Evolutionary conservation across 192 early-diverging fungal genomes (phyloP), one percentile per base, ranked within the genome.

Genomic region (Phlyctochytrium bullatum): DNA sequence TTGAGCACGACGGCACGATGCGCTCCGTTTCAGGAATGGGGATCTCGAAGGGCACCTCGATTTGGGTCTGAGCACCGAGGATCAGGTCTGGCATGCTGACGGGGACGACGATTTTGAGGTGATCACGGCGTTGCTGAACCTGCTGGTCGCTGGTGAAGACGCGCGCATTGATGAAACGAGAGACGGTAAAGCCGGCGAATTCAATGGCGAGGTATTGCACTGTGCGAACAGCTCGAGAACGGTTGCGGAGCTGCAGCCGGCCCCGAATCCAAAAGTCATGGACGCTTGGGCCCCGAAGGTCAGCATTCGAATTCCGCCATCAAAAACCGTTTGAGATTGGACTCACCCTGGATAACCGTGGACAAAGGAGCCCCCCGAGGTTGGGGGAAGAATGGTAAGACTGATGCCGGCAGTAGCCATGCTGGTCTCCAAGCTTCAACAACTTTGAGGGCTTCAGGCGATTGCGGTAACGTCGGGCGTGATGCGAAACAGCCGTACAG

Each of bases 1-100:
- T 20, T 14, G 40, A 14, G 20, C 40, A 47, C 6, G 10, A 14
- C 20, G 40, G 40, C 6, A 47, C 40, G 20, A 47, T 47, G 10
- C 40, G 6, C 20, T 47, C 40, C 6, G 40, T 47, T 47, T 47
- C 40, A 47, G 40, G 40, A 6, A 47, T 20, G 10, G 20, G 20
- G 40, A 47, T 47, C 40, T 47, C 40, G 40, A 47, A 47, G 40
- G 40, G 40, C 40, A 47, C 40, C 40, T 47, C 40, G 20, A 47
- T 14, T 20, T 47, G 6, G 6, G 10, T 20, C 10, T 47, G 40
- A 47, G 40, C 10, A 47, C 40, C 40, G 40, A 47, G 10, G 40
- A 47, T 20, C 10, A 14, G 40, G 40, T 47, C 40, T 47, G 40
- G 40, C 6, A 20, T 6, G 6, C 10, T 47, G 40, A 47, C 10